Conservation (phyloP, 768 basidiomycete species). For the Suillus bovinus region DNA sequence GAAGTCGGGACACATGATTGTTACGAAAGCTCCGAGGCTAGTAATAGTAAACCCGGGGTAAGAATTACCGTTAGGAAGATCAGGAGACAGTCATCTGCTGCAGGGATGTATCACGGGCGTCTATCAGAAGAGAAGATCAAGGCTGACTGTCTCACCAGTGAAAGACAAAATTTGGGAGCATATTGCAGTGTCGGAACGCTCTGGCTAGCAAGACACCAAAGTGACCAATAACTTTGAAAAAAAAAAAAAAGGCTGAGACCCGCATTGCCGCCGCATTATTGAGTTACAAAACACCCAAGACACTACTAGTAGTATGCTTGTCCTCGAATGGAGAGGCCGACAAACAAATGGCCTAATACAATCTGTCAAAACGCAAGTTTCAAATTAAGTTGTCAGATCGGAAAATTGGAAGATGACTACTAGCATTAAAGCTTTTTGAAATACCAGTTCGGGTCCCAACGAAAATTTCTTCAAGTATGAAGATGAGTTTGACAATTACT, state of each 20-base stretch:
- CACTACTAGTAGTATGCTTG: too few relatives aligned
- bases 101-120: background rate
- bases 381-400: background rate
- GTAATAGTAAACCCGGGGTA: background rate
- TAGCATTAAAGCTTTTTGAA: background rate
- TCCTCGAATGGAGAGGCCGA: background rate
- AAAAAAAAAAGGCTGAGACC: background rate
- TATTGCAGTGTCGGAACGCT: too few relatives aligned
- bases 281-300: background rate
- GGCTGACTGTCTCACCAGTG: background rate
- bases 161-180: too few relatives aligned
- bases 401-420: background rate
- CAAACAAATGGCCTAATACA: slow-evolving; percentile 1
- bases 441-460: background rate
- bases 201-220: background rate
- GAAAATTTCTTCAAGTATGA: background rate
- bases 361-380: background rate
- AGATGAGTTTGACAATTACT: too few relatives aligned
- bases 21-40: background rate
- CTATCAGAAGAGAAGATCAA: background rate
- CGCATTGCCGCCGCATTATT: background rate
- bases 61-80: background rate
- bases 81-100: background rate
- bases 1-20: background rate
- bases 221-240: background rate